Base-by-base conservation (phyloP, 2,329 filamentous ascomycete genomes). In the Hypoxylon sp. region DNA sequence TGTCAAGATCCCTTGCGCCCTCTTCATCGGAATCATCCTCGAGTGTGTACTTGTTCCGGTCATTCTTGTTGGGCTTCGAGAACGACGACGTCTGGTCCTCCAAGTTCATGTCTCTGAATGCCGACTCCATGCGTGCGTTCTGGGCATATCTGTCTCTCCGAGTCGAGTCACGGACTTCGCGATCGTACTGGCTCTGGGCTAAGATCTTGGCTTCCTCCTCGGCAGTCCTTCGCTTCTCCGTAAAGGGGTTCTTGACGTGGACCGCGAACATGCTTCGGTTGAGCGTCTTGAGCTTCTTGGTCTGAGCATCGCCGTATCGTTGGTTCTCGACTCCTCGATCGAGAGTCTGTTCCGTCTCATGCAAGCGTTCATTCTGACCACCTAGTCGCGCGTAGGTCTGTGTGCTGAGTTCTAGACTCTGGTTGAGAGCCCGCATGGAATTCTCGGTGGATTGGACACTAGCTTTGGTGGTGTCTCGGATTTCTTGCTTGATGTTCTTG, bases 221-320 rank as follows among this genome's bases (percentile, higher is more conserved):
- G 56, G 84, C 82, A 26, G 84, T 85, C 46, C 89, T 85, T 68
- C 84, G 85, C 65, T 86, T 87, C 13, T 87, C 87, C 0, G 91
- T 95, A 75, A 97, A 92, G 0, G 90, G 90, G 71, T 93, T 93
- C 55, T 83, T 82, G 24, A 94, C 89, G 72, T 93, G 90, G 20
- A 94, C 86, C 4, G 92, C 91, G 73, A 97, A 97, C 93, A 97
- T 97, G 80, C 90, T 93, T 66, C 90, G 84, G 78, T 97, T 97
- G 51, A 96, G 82, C 0, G 87, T 92, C 80, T 94, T 94, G 37
- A 97, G 81, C 74, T 97, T 93, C 49, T 88, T 87, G 1, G 93
- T 90, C 71, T 92, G 91, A 69, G 94, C 92, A 70, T 93, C 89
- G 0, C 92, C 91, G 62, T 91, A 81, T 60, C 88, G 87, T 71